Evolutionary conservation across 2,329 filamentous ascomycete genomes (phyloP).

Genomic region (Huntiella moniliformis): DNA sequence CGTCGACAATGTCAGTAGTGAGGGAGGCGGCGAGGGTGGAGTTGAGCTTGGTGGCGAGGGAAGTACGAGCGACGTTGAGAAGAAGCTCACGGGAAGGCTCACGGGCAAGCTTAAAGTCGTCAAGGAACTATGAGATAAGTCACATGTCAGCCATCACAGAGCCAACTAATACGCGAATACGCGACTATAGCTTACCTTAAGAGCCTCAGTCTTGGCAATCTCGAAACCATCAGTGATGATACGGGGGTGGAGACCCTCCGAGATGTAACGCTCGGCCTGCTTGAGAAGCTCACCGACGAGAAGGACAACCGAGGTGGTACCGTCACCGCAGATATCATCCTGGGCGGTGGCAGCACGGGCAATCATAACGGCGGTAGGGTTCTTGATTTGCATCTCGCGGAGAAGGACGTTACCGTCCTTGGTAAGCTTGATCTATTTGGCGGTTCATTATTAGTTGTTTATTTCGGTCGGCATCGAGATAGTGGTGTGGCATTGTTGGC

Average conservation of each 20-base stretch:
- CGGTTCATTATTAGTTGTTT: slow-evolving; percentile 12
- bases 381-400: slow-evolving; percentile 83
- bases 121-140: slow-evolving; percentile 51
- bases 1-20: slow-evolving; percentile 88
- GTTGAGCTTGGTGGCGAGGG: slow-evolving; percentile 89
- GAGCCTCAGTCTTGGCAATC: slow-evolving; percentile 78
- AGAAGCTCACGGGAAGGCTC: slow-evolving; percentile 88
- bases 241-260: slow-evolving; percentile 87
- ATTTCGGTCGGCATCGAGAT: slow-evolving; percentile 12
- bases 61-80: slow-evolving; percentile 81
- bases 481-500: not conserved
- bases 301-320: slow-evolving; percentile 89
- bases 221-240: slow-evolving; percentile 97
- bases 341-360: slow-evolving; percentile 79
- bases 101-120: slow-evolving; percentile 74
- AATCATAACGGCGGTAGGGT: slow-evolving; percentile 83
- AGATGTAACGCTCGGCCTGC: slow-evolving; percentile 90
- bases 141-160: slow-evolving; percentile 6
- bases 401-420: slow-evolving; percentile 89
- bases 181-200: slow-evolving; percentile 44
- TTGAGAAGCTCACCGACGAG: slow-evolving; percentile 93
- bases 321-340: slow-evolving; percentile 95
- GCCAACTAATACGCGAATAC: not conserved
- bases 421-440: slow-evolving; percentile 74
- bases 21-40: slow-evolving; percentile 72